Base-by-base conservation (phyloP, 1,284 basidiomycete genomes). In the Phylloporus sp. region DNA sequence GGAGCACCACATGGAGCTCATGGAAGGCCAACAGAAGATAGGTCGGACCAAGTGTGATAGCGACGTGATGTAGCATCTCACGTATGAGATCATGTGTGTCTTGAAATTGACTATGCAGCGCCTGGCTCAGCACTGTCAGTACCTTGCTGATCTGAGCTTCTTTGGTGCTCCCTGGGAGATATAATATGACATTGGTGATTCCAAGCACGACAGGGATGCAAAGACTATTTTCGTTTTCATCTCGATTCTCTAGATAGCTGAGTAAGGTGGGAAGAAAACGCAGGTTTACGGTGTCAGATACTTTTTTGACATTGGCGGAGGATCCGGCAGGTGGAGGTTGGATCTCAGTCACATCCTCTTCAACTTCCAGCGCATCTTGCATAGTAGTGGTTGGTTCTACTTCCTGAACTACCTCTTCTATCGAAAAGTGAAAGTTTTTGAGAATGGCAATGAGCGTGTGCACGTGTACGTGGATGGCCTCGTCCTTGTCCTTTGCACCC, bases 341-440 rank as follows among this genome's bases (percentile, higher is more conserved):
- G 20, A 64, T 66, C 44, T 71, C 69, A 2, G 61, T 64, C 31
- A 61, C 65, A 5, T 60, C 66, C 15, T 78, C 78, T n/a, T 75
- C 74, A 1, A 70, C 77, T 46, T 74, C 74, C 1, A 70, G 75
- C 10, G 75, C 10, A 64, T 67, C 6, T 75, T 72, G 1, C 71
- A 70, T 77, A 3, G 72, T 74, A 4, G 66, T 68, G 2, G 64
- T 69, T 4, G 71, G 72, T 11, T 76, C 75, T 4, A 61, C 70
- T 15, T 78, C 77, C n/a, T 70, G 70, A 6, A 81, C 72, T 0
- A 76, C 71, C 24, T 86, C 84, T 58, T 87, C 88, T 88, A 94
- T 89, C 15, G 87, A 84, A 74, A 99, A 99, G 74, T 95, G 94
- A 82, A 99, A 99, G 72, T 91, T 90, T 74, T 98, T 94, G 60